These are phyloP conservation scores for Pseudevernia furfuracea DNA, from an alignment of 495 filamentous ascomycete species.

Conservation along the genomic window DNA sequence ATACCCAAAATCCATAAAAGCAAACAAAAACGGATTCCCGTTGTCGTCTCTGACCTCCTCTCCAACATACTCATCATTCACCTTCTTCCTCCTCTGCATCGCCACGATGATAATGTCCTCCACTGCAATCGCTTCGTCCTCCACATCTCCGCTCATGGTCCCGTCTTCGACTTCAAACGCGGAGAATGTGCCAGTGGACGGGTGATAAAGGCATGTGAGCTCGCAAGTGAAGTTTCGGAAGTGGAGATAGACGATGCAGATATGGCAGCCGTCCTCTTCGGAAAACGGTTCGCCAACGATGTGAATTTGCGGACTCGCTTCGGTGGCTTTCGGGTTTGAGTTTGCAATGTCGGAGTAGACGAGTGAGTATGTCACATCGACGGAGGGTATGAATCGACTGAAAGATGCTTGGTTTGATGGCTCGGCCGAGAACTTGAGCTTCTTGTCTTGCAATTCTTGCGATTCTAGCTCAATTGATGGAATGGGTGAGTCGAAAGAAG, in stretches of 20 bases:
- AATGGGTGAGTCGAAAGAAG: not conserved
- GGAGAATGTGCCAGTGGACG: not conserved
- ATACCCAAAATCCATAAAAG: not conserved
- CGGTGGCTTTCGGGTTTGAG: not conserved
- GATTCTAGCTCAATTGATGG: not conserved
- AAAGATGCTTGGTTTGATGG: not conserved
- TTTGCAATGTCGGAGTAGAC: not conserved
- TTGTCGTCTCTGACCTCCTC: conserved; percentile 3
- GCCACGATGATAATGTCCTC: not conserved
- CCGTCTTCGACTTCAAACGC: not conserved
- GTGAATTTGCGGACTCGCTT: not conserved
- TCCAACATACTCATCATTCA: not conserved
- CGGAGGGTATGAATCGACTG: not conserved
- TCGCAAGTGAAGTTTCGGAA: not conserved
- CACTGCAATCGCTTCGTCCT: conserved; percentile 1
- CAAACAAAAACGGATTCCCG: not conserved
- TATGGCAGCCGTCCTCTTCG: not conserved
- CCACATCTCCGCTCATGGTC: not conserved
- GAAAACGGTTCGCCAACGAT: conserved; percentile 1
- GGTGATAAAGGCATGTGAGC: conserved; percentile 2
- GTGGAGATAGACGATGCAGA: not conserved
- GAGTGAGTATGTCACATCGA: conserved; percentile 4
- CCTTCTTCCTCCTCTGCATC: conserved; percentile 5
- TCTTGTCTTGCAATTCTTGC: not conserved
- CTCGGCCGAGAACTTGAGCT: not conserved